Evolutionary conservation across 1,284 basidiomycete species (phyloP), one percentile per base, ranked within the genome.

Genomic region (Amylostereum areolatum): DNA sequence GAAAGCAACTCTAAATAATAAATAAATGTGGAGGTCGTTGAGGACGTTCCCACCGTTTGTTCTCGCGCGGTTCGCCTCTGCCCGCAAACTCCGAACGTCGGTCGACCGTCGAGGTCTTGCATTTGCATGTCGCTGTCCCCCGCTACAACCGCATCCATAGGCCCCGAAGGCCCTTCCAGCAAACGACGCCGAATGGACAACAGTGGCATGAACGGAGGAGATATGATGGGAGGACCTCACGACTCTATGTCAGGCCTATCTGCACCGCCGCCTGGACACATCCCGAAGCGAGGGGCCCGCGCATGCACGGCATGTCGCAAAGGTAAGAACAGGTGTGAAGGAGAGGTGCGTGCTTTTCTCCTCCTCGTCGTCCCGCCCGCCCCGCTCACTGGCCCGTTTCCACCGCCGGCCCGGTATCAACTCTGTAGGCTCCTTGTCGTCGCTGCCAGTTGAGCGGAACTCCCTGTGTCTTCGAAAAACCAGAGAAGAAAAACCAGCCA

Each of bases 401-500:
- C 71, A 69, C 74, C 73, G 71, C 68, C 79, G 81, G 79, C 73
- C 73, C 81, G 80, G 83, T 79, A 68, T 70, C 71, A 73, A 69
- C 59, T 58, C 53, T 61, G 62, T 60, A 92, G 85, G 77, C 87
- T 69, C 89, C 90, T 55, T 93, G 94, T 76, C 83, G 88, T 68
- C 84, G 93, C 48, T 97, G 93, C 72, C 80, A 88, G 59, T 74
- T 89, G 45, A 90, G 86, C 62, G 89, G 89, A 9, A 86, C 83
- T 8, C 77, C 78, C 33, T 97, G 93, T 62, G 71, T 97, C 43
- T 97, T 95, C 66, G 94, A 95, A 67, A 96, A 95, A 67, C 91
- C 91, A 59, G 86, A 92, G 66, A 90, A 85, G 73, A 92, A 90
- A 71, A 76, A 73, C 61, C 70, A 70, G 1, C 81, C 82, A 54